These are phyloP conservation scores for Tolypocladium tropicale DNA, from an alignment of 2,329 filamentous ascomycete genomes.

Conservation along the genomic window DNA sequence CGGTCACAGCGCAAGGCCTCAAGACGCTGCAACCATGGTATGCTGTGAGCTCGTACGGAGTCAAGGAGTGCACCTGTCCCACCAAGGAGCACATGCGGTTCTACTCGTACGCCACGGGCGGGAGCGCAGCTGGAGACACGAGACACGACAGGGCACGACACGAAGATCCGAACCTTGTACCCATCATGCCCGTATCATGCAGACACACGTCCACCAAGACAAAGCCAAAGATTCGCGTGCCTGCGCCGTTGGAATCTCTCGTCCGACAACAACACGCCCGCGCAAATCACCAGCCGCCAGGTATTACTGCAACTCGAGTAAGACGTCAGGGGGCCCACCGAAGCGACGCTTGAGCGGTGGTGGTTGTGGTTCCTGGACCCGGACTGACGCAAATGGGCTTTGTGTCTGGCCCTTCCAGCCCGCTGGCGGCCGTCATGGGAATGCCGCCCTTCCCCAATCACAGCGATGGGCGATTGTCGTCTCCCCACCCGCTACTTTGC, in stretches of 20 bases:
- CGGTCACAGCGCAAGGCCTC: neutral
- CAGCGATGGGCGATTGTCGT: neutral
- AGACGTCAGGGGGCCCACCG: neutral
- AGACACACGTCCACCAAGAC: neutral
- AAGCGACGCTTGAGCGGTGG: no score
- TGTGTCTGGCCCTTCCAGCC: neutral
- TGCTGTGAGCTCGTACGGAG: no score
- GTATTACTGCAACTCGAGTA: neutral
- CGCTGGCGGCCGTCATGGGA: neutral
- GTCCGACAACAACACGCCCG: neutral
- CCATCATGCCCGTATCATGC: no score
- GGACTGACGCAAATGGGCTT: no score
- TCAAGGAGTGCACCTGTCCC: neutral
- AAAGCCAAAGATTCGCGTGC: neutral
- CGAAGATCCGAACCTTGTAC: neutral
- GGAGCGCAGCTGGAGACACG: neutral
- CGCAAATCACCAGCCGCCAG: constrained; percentile 8
- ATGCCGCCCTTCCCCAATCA: neutral
- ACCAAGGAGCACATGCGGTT: neutral
- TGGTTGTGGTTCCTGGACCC: neutral
- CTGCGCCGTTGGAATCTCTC: neutral
- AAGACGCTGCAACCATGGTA: neutral
- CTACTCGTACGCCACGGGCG: neutral
- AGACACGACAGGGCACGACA: no score
- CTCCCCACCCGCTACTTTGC: neutral